Base-by-base conservation (phyloP, 345 rosid genomes). In the Citrus mangshanensis region DNA sequence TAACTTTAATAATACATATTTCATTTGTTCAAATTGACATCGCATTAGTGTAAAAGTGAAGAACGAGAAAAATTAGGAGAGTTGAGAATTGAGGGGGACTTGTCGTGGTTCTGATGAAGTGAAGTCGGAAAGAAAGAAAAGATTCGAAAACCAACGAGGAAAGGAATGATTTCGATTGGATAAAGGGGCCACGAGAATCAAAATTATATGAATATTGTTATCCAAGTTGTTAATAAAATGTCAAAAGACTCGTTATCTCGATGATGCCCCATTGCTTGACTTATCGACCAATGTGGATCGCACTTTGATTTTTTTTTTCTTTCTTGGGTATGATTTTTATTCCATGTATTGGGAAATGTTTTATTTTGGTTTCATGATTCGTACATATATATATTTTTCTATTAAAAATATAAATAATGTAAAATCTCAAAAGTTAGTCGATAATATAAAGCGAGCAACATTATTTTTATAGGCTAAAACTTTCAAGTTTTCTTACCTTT, bases 121-220 rank as follows among this genome's bases (percentile, higher is more conserved):
- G 16, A 24, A 40, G 49, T 40, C 49, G 66, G 2, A 63, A 14
- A 63, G 16, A 28, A 63, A 19, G 1, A 46, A 35, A 19, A 76
- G 78, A 76, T 76, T n/a, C 72, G 5, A 79, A 65, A 79, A 21
- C 72, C 82, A 58, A 30, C 1, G 0, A 27, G 7, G 21, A 59
- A 51, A 75, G 46, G 14, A 75, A 75, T 0, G 46, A 2, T 21
- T 35, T 49, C 49, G 1, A 24, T 32, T 4, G 56, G 68, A n/a
- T 34, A 49, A 51, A 30, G 9, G 24, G 67, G 19, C 60, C 78
- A 25, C 30, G 49, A 34, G 63, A 65, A 76, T 51, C 64, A 51
- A 65, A 51, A 75, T 51, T 75, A 9, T 63, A 6, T 40, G 21
- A 40, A 74, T 61, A 5, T 37, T 2, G 38, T 61, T 19, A 27